Conservation (phyloP, 352 stramenopile genomes). For the Pythium guiyangense region DNA sequence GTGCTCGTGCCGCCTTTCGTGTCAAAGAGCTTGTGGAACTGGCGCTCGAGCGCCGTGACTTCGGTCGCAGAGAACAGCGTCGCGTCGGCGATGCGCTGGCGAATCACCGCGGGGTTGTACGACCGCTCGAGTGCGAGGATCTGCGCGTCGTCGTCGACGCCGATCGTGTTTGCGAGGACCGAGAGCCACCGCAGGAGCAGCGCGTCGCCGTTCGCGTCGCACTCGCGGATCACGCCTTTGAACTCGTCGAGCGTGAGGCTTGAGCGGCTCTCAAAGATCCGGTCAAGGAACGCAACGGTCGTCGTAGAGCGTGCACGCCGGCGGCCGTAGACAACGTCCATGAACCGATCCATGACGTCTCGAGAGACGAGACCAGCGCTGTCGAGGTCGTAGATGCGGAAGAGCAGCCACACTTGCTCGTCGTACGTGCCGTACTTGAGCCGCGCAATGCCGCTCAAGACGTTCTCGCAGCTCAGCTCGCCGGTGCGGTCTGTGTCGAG, state of each 20-base stretch:
- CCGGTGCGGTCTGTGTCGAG: conserved; percentile 67
- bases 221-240: conserved; percentile 38
- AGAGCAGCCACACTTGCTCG: conserved; percentile 74
- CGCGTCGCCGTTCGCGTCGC: conserved; percentile 47
- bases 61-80: conserved; percentile 73
- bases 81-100: conserved; percentile 63
- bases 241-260: conserved; percentile 66
- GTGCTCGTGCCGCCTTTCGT: conserved; percentile 66
- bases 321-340: conserved; percentile 82
- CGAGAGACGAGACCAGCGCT: conserved; percentile 48
- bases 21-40: conserved; percentile 77
- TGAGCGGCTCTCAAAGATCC: conserved; percentile 39
- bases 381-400: conserved; percentile 85
- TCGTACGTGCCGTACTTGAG: conserved; percentile 72
- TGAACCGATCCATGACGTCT: conserved; percentile 74
- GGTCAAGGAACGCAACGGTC: conserved; percentile 54
- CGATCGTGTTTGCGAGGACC: conserved; percentile 59
- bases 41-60: conserved; percentile 67
- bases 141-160: conserved; percentile 55
- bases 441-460: conserved; percentile 67
- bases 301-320: conserved; percentile 29
- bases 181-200: conserved; percentile 66
- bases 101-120: conserved; percentile 81
- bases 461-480: conserved; percentile 52
- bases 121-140: conserved; percentile 71